Base-by-base conservation (phyloP, 2,329 filamentous ascomycete genomes). In the Orbilia quercus region DNA sequence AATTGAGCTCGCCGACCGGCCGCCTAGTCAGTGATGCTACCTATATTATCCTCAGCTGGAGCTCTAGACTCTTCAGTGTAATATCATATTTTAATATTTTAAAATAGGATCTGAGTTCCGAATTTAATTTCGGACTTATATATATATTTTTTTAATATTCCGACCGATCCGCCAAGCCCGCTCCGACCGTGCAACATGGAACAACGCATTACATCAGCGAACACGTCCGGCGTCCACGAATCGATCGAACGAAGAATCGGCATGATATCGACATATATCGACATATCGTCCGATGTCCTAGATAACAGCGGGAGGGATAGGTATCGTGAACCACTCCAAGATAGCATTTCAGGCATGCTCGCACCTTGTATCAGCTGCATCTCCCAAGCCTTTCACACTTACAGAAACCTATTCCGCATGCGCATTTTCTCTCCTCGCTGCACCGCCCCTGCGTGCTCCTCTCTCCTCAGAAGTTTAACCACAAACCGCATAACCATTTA, bases 301-400 rank as follows among this genome's bases (percentile, higher is more conserved):
- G 28, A 31, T 4, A 31, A 31, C 28, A 31, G 4, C 28, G 28
- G 4, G 28, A 31, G 28, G 9, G 28, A 31, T 31, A 4, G 28
- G 28, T 31, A 31, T 9, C 28, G 28, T 31, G 28, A 9, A 31
- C 9, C 28, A 9, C 36, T 40, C n/a, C 16, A 54, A 40, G 12
- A 7, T 22, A 12, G 7, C 20, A 36, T 54, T 38, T 40, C n/a
- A 40, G 34, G 50, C 16, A 38, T 7, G 9, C 7, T 31, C 16
- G 23, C 22, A 54, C 50, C 50, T 20, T 40, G 50, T 38, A 54
- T 54, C 50, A 54, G 50, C 50, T 40, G 7, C 25, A 16, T 7
- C 3, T 25, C 28, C 16, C n/a, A 16, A 18, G 11, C 25, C 16
- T 54, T 11, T 23, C 31, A 38, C 22, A 9, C 11, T n/a, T 18